A percentile compares a stretch with the other conserved stretches of the same genome.
phyloP scores from a whole-genome alignment of 371 early-diverging fungal species.

The Mortierella sp. region DNA sequence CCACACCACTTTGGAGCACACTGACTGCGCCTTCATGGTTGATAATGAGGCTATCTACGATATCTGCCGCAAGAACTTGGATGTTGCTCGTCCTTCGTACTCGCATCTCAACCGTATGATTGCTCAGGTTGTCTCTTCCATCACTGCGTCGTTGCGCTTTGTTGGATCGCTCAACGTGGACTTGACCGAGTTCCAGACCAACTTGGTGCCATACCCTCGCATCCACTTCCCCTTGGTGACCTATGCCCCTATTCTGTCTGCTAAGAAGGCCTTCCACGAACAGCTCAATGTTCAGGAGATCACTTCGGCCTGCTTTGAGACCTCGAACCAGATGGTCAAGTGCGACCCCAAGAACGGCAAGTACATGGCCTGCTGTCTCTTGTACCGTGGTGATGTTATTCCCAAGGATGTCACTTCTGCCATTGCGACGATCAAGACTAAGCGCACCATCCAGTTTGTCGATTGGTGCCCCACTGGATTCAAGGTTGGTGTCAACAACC shows the following conservation, averaged over 20 bases:
- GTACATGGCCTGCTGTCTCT: slow-evolving; percentile 96
- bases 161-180: slow-evolving; percentile 97
- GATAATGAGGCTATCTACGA: slow-evolving; percentile 99
- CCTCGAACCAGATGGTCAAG: slow-evolving; percentile 97
- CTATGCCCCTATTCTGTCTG: slow-evolving; percentile 93
- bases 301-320: slow-evolving; percentile 94
- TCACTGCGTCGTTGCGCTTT: slow-evolving; percentile 99
- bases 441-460: slow-evolving; percentile 93
- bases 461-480: slow-evolving; percentile 99
- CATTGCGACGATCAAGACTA: slow-evolving; percentile 89
- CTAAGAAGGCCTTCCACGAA: slow-evolving; percentile 94
- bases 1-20: slow-evolving; percentile 98
- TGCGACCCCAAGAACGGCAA: slow-evolving; percentile 95
- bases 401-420: slow-evolving; percentile 90
- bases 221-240: slow-evolving; percentile 97
- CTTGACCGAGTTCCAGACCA: slow-evolving; percentile 97
- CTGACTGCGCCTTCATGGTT: slow-evolving; percentile 99
- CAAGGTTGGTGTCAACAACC: slow-evolving; percentile 96
- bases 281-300: slow-evolving; percentile 91
- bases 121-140: slow-evolving; percentile 99
- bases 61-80: slow-evolving; percentile 98
- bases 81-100: slow-evolving; percentile 98
- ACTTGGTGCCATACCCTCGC: slow-evolving; percentile 96
- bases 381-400: slow-evolving; percentile 94
- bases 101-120: slow-evolving; percentile 98